Evolutionary conservation across 2,329 filamentous ascomycete genomes (phyloP).

Genomic region (Rhynchosporium graminicola): DNA sequence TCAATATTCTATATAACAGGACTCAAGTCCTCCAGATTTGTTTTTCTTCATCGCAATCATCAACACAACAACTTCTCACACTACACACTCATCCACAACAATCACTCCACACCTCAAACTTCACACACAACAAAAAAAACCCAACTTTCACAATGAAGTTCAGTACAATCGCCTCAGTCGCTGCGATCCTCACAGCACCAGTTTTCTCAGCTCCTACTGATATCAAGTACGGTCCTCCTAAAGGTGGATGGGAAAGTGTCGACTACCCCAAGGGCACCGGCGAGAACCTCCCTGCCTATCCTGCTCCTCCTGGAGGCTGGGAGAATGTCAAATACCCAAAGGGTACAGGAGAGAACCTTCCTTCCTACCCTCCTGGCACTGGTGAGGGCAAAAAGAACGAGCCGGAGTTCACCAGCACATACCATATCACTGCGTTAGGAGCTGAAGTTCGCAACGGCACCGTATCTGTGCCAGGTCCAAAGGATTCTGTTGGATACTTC

Average conservation of each 20-base stretch:
- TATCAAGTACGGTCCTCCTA: constrained; percentile 20
- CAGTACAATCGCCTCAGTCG: constrained; percentile 11
- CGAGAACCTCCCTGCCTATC: constrained; percentile 23
- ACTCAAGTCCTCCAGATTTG: not conserved
- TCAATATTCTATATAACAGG: constrained; percentile 14
- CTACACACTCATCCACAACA: not conserved
- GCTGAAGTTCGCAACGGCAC: constrained; percentile 49
- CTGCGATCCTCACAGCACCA: constrained; percentile 18
- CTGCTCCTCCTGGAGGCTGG: constrained; percentile 28
- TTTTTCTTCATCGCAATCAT: not conserved
- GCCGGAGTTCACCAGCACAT: constrained; percentile 48
- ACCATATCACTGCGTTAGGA: constrained; percentile 48
- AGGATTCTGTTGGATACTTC: constrained; percentile 49
- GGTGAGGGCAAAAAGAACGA: constrained; percentile 7
- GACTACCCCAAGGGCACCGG: constrained; percentile 25
- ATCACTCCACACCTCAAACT: not conserved
- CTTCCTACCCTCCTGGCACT: constrained; percentile 25
- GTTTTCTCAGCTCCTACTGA: constrained; percentile 21
- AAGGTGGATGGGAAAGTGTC: constrained; percentile 24
- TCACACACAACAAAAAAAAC: not conserved
- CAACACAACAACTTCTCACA: not conserved
- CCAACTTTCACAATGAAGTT: constrained; percentile 21
- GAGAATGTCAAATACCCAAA: constrained; percentile 26
- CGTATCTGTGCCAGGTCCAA: constrained; percentile 38
- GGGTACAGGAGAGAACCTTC: constrained; percentile 17